Conservation (phyloP, 2,329 filamentous ascomycete genomes). For the Apiospora kogelbergensis region DNA sequence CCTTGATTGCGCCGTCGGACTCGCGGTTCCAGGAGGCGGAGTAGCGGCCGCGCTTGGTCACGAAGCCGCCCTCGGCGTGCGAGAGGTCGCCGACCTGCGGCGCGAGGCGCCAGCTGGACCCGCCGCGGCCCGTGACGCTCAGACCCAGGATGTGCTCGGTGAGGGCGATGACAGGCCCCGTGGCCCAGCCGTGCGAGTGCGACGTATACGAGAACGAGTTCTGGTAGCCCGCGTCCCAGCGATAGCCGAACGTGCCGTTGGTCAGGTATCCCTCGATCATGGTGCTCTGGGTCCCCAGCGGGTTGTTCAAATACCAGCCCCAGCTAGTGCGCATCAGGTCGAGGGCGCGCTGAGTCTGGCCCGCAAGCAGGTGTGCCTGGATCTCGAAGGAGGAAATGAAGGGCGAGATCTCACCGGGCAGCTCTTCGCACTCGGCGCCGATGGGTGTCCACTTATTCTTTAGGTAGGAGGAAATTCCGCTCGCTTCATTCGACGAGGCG, state of each 20-base stretch:
- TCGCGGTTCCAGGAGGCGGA: slow-evolving; percentile 29
- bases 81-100: slow-evolving; percentile 41
- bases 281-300: slow-evolving; percentile 58
- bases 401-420: slow-evolving; percentile 56
- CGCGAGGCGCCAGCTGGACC: slow-evolving; percentile 36
- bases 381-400: slow-evolving; percentile 62
- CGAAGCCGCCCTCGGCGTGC: slow-evolving; percentile 40
- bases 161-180: slow-evolving; percentile 46
- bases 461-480: slow-evolving; percentile 43
- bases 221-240: slow-evolving; percentile 50
- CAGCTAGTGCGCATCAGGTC: slow-evolving; percentile 55
- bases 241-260: slow-evolving; percentile 59
- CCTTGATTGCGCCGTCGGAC: slow-evolving; percentile 18
- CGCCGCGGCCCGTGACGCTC: slow-evolving; percentile 34
- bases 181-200: slow-evolving; percentile 52
- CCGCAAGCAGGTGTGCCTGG: slow-evolving; percentile 52
- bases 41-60: slow-evolving; percentile 38
- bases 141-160: slow-evolving; percentile 45
- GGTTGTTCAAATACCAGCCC: slow-evolving; percentile 61
- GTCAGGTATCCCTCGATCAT: slow-evolving; percentile 58
- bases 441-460: slow-evolving; percentile 55
- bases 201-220: slow-evolving; percentile 46
- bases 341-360: slow-evolving; percentile 49
- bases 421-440: slow-evolving; percentile 55
- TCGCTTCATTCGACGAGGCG: slow-evolving; percentile 30